Base-by-base conservation (phyloP, 495 filamentous ascomycete genomes). In the Entonaema liquescens region DNA sequence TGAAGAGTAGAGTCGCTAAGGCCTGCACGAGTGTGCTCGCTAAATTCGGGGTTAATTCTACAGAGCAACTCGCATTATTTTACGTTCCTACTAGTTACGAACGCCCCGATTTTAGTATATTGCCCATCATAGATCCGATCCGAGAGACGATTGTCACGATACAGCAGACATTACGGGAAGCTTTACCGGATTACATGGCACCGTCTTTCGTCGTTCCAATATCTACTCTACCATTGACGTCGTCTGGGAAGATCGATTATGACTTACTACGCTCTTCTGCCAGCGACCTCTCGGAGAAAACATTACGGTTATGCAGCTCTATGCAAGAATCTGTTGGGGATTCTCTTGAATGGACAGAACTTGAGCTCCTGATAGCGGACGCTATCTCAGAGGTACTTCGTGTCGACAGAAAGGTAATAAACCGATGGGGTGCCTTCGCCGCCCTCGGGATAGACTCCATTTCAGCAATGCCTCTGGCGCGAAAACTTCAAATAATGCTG, bases 371-470 rank as follows among this genome's bases (percentile, higher is more conserved):
- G 47, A 78, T 90, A 38, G 79, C 86, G 17, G 74, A 80, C 12
- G 75, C 85, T 0, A 74, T 87, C 2, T 50, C 79, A 2, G 52
- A 69, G 3, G 76, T 78, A 1, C 79, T 94, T 54, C 50, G 67
- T 9, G 79, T 81, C 23, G 77, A 83, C 29, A 86, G 78, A 0
- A 88, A 84, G 1, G 88, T 90, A 49, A 85, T 92, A 55, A 85
- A 52, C 31, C 74, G 79, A 42, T 85, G 83, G 83, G 81, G 79
- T 13, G 79, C 83, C 6, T 79, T 85, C 7, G 65, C 72, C 7
- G 67, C 81, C 23, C 80, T 94, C 5, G 93, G 93, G 0, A 76
- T 96, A 21, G 92, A 96, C 76, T 95, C 92, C 0, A 88, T 96
- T n/a, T 90, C 89, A 28, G 92, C 91, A 0, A 94, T 96, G 53